Percentiles rank a stretch among this genome's conserved stretches.
phyloP scores from a whole-genome alignment of 176 grass and related monocot species.

The Oryza coarctata region DNA sequence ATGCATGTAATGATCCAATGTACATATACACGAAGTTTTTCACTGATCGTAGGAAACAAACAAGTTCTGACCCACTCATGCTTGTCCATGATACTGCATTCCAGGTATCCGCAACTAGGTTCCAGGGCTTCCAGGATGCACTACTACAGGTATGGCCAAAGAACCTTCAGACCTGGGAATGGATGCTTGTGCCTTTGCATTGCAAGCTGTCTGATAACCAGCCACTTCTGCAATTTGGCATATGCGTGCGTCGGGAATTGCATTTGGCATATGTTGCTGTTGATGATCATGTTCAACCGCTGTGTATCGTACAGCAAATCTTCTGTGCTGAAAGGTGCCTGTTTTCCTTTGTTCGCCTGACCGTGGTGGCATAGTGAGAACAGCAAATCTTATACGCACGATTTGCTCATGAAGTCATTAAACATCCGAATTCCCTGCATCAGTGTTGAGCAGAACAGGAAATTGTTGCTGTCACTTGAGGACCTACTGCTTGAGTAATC shows the following conservation, averaged over 20 bases:
- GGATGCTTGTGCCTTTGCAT: neutral
- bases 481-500: neutral
- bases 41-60: neutral
- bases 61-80: neutral
- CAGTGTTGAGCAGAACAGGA: neutral
- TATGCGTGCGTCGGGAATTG: neutral
- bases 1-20: neutral
- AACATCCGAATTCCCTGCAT: no score
- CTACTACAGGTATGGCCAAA: conserved; percentile 23
- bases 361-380: neutral
- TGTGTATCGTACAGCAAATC: neutral
- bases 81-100: neutral
- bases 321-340: neutral
- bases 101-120: neutral
- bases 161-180: neutral
- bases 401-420: neutral
- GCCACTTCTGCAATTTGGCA: neutral
- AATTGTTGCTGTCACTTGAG: neutral
- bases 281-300: neutral
- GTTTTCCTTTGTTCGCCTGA: neutral
- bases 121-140: neutral
- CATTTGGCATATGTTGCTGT: neutral
- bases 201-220: neutral
- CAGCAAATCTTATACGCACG: neutral
- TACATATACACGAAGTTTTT: neutral